Percentiles rank a stretch among this genome's conserved stretches.
Conservation (phyloP, 441 rosid species). For the Corymbia citriodora region DNA sequence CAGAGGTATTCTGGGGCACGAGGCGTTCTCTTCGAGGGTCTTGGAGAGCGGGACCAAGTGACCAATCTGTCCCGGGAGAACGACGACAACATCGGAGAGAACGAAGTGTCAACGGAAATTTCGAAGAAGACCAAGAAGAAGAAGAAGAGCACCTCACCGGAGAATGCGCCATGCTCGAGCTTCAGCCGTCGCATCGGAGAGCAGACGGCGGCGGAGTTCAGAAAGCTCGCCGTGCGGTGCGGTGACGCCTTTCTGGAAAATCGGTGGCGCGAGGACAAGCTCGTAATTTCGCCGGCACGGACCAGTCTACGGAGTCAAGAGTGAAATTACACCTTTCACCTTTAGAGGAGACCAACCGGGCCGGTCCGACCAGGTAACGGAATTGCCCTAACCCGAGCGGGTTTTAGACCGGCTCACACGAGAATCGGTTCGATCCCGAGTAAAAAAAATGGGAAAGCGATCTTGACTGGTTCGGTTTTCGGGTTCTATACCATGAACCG, state of each 20-base stretch:
- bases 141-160: neutral
- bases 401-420: neutral
- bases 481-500: neutral
- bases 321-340: neutral
- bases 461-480: neutral
- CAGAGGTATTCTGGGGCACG: slow-evolving; percentile 47
- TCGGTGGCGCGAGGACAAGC: neutral
- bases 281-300: neutral
- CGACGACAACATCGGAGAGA: neutral
- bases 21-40: slow-evolving; percentile 44
- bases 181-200: neutral
- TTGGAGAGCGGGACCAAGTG: slow-evolving; percentile 51
- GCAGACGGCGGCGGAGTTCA: neutral
- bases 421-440: neutral
- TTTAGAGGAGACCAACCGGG: too few species aligned
- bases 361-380: neutral
- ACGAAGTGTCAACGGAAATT: neutral
- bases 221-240: neutral
- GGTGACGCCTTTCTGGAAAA: neutral
- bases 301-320: too few species aligned
- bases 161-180: neutral
- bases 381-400: neutral
- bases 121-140: neutral
- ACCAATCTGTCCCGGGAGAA: slow-evolving; percentile 26
- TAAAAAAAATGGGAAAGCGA: neutral